Conservation (phyloP, 2,329 filamentous ascomycete genomes). For the Coniochaeta sp. region DNA sequence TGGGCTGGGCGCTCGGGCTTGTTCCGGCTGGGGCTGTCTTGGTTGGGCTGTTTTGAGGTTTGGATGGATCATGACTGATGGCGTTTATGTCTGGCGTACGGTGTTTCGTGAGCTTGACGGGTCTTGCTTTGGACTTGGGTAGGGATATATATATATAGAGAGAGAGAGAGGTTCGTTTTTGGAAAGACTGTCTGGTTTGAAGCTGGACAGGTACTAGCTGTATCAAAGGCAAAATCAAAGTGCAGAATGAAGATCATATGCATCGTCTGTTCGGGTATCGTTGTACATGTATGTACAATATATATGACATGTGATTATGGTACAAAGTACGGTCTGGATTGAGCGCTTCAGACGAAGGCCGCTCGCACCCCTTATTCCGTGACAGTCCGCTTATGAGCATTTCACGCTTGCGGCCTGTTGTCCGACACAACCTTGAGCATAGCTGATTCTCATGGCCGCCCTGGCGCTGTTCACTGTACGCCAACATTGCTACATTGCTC, state of each 20-base stretch:
- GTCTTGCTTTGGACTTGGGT: slow-evolving; percentile 2
- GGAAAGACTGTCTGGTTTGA: background rate
- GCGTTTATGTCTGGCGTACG: slow-evolving; percentile 1
- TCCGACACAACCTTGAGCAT: background rate
- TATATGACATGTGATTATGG: background rate
- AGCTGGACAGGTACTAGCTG: background rate
- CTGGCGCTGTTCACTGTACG: background rate
- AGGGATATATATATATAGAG: no score
- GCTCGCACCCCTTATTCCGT: background rate
- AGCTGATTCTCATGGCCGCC: background rate
- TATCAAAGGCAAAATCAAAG: background rate
- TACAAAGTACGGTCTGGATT: background rate
- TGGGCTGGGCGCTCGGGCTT: slow-evolving; percentile 10
- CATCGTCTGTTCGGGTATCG: background rate
- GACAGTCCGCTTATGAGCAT: background rate
- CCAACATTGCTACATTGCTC: background rate
- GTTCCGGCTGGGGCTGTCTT: background rate
- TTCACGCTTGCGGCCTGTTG: background rate
- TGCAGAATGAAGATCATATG: no score
- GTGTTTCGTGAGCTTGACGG: background rate
- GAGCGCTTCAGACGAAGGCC: background rate
- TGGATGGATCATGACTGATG: background rate
- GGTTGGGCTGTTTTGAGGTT: background rate
- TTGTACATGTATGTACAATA: background rate
- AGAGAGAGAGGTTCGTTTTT: background rate